Evolutionary conservation across 1,284 basidiomycete genomes (phyloP).

Genomic region (Marasmius oreades): DNA sequence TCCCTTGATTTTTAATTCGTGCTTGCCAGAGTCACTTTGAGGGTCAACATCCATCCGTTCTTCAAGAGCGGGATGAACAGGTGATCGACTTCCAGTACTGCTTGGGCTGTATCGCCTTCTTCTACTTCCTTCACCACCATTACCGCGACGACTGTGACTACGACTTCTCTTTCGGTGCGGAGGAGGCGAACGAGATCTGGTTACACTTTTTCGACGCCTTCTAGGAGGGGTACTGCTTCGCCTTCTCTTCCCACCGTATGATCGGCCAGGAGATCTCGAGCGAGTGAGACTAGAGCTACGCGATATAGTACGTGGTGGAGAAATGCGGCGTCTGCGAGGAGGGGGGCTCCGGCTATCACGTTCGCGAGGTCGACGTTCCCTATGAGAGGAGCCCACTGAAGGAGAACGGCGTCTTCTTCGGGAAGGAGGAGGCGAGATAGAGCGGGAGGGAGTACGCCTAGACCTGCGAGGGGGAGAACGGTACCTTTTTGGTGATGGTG

Average conservation of each 20-base stretch:
- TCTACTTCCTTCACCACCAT: conserved; percentile 13
- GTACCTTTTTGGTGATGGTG: conserved; percentile 30
- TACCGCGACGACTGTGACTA: conserved; percentile 9
- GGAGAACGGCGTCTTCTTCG: conserved; percentile 48
- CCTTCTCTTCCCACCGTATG: not conserved
- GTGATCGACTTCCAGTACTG: conserved; percentile 4
- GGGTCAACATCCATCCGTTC: conserved; percentile 25
- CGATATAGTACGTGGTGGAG: conserved; percentile 33
- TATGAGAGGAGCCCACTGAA: conserved; percentile 36
- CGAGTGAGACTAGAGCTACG: conserved; percentile 27
- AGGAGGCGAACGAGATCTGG: conserved; percentile 17
- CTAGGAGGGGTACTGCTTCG: conserved; percentile 23
- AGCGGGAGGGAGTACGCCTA: conserved; percentile 30
- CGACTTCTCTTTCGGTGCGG: conserved; percentile 13
- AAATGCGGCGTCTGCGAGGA: conserved; percentile 47
- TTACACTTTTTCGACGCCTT: conserved; percentile 31
- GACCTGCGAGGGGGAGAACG: conserved; percentile 36
- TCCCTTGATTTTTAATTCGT: conserved; percentile 70
- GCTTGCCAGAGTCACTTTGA: conserved; percentile 15
- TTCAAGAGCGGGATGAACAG: conserved; percentile 2
- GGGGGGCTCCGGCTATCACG: conserved; percentile 58
- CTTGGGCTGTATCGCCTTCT: conserved; percentile 16
- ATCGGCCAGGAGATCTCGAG: conserved; percentile 33
- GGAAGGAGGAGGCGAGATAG: conserved; percentile 41
- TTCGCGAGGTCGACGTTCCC: conserved; percentile 33